Evolutionary conservation across 768 basidiomycete species (phyloP), one percentile per base, ranked within the genome.

Genomic region (Panus rudis): DNA sequence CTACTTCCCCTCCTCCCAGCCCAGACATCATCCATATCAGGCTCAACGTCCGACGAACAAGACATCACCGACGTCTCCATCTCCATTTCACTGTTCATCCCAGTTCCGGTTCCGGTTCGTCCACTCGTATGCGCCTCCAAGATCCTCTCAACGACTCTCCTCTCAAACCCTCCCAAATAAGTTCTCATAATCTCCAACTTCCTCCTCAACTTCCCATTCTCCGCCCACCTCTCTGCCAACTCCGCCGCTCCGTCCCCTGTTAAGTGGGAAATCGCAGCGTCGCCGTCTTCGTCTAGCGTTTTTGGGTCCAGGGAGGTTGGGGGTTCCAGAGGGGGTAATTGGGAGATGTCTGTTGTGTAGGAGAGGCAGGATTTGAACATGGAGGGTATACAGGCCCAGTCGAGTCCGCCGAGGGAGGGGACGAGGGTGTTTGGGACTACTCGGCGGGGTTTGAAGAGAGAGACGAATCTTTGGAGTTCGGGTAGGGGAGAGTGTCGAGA

Each of bases 401-500:
- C 92, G 7, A 85, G 53, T 42, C 63, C 79, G 51, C 56, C 59
- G 43, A 67, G 74, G 30, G 48, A 63, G 43, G 55, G 78, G 56
- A 65, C 74, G 51, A 71, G 78, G 0, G 88, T 86, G 54, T 93
- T 94, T 0, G 93, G 94, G 2, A 90, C 73, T 1, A 98, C 62
- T 3, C 75, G 70, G 30, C 65, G 70, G 0, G 94, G 94, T 16
- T 75, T 74, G 63, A 99, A 96, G 14, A 94, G 71, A 0, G 73
- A 65, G 20, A 96, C 89, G 41, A 99, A 83, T 1, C 68, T 63
- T 47, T 81, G 79, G 1, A 99, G 73, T 57, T 98, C 94, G 0
- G 88, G 86, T 4, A 96, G 74, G 0, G 86, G 73, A 0, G 92
- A 94, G 56, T 98, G 94, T 2, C 94, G 78, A 7, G 79, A 78